Evolutionary conservation across 768 basidiomycete genomes (phyloP), one percentile per base, ranked within the genome.

Genomic region (Tulasnella sp.): DNA sequence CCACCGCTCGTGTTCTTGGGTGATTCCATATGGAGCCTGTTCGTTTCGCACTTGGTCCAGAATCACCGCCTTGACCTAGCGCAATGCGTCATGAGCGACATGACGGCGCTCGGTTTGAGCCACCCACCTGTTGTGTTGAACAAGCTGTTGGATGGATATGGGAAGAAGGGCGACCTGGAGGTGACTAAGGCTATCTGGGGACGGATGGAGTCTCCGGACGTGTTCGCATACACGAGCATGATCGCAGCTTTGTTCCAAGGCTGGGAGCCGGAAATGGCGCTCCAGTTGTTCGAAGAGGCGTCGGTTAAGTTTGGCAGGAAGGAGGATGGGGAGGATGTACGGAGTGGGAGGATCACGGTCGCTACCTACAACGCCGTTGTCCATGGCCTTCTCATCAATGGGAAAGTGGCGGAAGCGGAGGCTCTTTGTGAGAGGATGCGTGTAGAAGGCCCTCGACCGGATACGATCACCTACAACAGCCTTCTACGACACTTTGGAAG

Each of bases 401-500:
- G 67, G 2, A 67, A 67, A 9, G 64, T 67, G 8, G 60, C 62
- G 2, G 68, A 73, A 7, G 80, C 78, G 4, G 63, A 71, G 3
- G 63, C 64, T 2, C 52, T 81, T 2, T 68, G 80, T 38, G 65
- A 71, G 7, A 68, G 72, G 47, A 76, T 80, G 72, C 61, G 66
- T 21, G 51, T 53, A 1, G 64, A 71, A 3, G 84, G 85, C 1
- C 84, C 85, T 5, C 72, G 74, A 26, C 84, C 85, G 10, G 86
- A 91, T 66, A 72, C 88, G 26, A 74, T 84, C 49, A 82, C 89
- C 1, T 86, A 84, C 75, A 97, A 96, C 73, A 88, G 81, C 1
- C 75, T 96, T 65, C 73, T 98, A 52, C 75, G 76, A 11, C 81
- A 85, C 65, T 80, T 86, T 66, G 78, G 78, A 13, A 78, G 80